Percentiles rank a stretch among this genome's conserved stretches.
These are phyloP conservation scores for Ascoidea rubescens DNA, from an alignment of 805 yeast species.

Conservation along the genomic window DNA sequence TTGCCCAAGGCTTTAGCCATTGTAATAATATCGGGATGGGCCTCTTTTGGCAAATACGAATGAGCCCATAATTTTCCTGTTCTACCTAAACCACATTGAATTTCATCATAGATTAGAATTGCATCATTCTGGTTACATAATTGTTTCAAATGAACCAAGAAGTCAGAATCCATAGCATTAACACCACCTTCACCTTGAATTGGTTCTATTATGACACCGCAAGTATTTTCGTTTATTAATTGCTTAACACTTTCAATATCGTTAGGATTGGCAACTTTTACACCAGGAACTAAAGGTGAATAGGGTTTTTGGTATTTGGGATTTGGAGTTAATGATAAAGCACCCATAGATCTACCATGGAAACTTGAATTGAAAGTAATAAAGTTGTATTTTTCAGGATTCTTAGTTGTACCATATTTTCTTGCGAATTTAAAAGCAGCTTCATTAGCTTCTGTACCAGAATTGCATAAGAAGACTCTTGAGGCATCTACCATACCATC, in stretches of 20 bases:
- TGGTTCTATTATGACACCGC: slow-evolving; percentile 93
- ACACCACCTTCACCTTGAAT: slow-evolving; percentile 98
- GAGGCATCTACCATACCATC: slow-evolving; percentile 80
- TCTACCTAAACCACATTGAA: slow-evolving; percentile 93
- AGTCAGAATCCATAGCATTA: slow-evolving; percentile 48
- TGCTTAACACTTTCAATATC: slow-evolving; percentile 45
- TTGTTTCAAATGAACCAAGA: slow-evolving; percentile 49
- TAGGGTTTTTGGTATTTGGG: slow-evolving; percentile 89
- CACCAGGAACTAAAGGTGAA: slow-evolving; percentile 85
- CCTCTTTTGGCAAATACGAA: slow-evolving; percentile 52
- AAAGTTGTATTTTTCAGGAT: slow-evolving; percentile 52
- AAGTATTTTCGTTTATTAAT: slow-evolving; percentile 28
- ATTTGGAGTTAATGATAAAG: slow-evolving; percentile 84
- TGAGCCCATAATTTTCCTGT: slow-evolving; percentile 94
- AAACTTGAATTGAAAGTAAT: slow-evolving; percentile 82
- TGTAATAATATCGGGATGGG: slow-evolving; percentile 90
- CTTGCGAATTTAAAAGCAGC: slow-evolving; percentile 71
- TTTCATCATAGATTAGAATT: slow-evolving; percentile 81
- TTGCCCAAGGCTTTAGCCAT: slow-evolving; percentile 95
- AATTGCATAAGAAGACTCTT: slow-evolving; percentile 54
- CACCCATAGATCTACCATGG: slow-evolving; percentile 94
- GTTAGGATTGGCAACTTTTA: slow-evolving; percentile 49
- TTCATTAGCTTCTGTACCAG: slow-evolving; percentile 74
- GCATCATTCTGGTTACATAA: slow-evolving; percentile 60
- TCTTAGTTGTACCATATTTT: slow-evolving; percentile 52